Base-by-base conservation (phyloP, 2,329 filamentous ascomycete species). In the Cytospora paraplurivora region DNA sequence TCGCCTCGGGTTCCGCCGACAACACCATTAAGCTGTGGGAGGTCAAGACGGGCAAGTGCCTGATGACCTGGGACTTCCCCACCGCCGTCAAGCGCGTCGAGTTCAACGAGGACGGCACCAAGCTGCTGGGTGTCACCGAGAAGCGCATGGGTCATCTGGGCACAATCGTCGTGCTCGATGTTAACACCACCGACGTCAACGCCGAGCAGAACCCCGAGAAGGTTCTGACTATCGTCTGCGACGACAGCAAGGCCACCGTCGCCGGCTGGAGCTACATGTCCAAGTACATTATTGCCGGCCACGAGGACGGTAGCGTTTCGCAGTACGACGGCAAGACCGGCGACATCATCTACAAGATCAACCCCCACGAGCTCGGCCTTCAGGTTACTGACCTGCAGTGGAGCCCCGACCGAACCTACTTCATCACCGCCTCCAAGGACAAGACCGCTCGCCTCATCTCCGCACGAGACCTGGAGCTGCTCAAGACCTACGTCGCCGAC, bases 21-120 rank as follows among this genome's bases (percentile, higher is more conserved):
- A 98, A 98, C 85, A 97, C 94, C 52, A 94, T 99, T 79, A 88
- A 93, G 74, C 85, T 99, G 73, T 99, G 95, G 95, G 93, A 99
- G 76, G 85, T 97, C 76, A 91, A 93, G 85, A 91, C 90, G 17
- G 95, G 95, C 76, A 92, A 91, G 76, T 89, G 91, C 76, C 85
- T 99, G 74, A 97, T 98, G 88, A 91, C 90, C 63, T 99, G 95
- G 95, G 93, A 99, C 71, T 97, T 97, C 81, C 88, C 91, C 66
- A 98, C 95, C 52, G 93, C 93, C 69, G 92, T 99, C 78, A 98
- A 99, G 88, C 88, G 95, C 72, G 93, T 97, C 77, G 94, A 97
- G 81, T 99, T 99, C 83, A 93, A 88, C 76, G 90, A 96, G 73
- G 95, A 99, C 78, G 95, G 94, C 73, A 90, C 86, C 74, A 87